Evolutionary conservation across 371 early-diverging fungal species (phyloP).

Genomic region (Mucor lusitanicus): DNA sequence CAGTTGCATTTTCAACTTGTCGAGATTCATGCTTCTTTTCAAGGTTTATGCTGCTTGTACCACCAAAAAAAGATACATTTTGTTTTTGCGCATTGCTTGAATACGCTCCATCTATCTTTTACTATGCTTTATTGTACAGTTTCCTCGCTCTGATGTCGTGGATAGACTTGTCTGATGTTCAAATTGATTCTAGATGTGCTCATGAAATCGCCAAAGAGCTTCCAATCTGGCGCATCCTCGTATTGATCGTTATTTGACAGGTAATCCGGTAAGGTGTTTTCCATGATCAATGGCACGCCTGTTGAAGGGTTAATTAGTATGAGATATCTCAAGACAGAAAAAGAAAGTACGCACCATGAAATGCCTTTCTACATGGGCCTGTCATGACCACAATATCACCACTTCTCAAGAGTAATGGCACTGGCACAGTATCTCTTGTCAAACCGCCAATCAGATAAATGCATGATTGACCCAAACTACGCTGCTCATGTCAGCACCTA

Average conservation of each 20-base stretch:
- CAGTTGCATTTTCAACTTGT: too few species aligned
- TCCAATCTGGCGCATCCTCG: conserved; percentile 50
- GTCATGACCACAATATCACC: conserved; percentile 89
- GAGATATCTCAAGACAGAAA: neutral
- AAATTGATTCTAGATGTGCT: conserved; percentile 66
- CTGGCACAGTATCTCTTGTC: conserved; percentile 67
- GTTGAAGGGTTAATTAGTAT: neutral
- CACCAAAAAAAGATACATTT: too few species aligned
- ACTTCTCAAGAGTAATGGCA: conserved; percentile 69
- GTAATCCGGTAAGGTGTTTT: conserved; percentile 32
- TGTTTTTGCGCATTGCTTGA: too few species aligned
- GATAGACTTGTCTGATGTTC: conserved; percentile 36
- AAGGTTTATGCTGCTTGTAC: too few species aligned
- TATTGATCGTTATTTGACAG: conserved; percentile 17
- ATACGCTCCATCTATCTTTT: too few species aligned
- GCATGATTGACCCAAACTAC: conserved; percentile 75
- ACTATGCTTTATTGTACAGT: neutral
- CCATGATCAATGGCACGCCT: conserved; percentile 35
- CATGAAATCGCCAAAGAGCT: conserved; percentile 60
- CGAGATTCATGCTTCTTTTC: too few species aligned
- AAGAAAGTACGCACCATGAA: conserved; percentile 64
- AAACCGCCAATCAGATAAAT: conserved; percentile 80
- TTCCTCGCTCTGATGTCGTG: neutral
- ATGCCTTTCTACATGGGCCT: conserved; percentile 69
- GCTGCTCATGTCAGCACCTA: neutral